These are phyloP conservation scores for Ambrosia trifida DNA, from an alignment of 129 eudicot species.

Conservation along the genomic window DNA sequence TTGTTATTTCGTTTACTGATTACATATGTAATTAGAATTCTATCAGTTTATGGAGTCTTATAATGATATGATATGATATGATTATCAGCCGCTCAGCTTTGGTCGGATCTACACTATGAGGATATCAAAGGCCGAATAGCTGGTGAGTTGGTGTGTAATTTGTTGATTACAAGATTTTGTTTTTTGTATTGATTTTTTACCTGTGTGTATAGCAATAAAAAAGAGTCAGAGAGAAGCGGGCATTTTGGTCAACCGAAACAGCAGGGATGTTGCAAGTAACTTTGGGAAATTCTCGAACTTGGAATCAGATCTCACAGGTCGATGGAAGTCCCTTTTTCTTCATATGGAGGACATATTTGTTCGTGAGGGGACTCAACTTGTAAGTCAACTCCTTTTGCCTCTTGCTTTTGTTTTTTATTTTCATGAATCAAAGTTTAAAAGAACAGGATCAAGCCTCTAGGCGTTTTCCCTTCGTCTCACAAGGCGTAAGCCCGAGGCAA, in stretches of 20 bases:
- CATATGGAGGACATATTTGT: slow-evolving; percentile 64
- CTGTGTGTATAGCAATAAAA: slow-evolving; percentile 44
- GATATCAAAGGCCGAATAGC: slow-evolving; percentile 87
- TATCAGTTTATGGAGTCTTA: background rate
- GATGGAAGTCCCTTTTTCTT: slow-evolving; percentile 82
- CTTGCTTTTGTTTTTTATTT: background rate
- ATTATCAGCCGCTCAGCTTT: slow-evolving; percentile 76
- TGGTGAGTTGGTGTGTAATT: slow-evolving; percentile 43
- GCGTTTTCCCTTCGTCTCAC: too few species aligned
- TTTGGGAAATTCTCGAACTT: slow-evolving; percentile 34
- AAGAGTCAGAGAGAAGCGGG: slow-evolving; percentile 92
- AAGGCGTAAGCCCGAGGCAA: too few species aligned
- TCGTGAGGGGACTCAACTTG: slow-evolving; percentile 77
- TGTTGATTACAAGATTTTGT: slow-evolving; percentile 8
- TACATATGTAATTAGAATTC: background rate
- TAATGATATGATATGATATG: slow-evolving; percentile 31
- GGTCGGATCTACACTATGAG: slow-evolving; percentile 90
- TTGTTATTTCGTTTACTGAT: background rate
- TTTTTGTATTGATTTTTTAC: background rate
- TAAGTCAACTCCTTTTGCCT: slow-evolving; percentile 40
- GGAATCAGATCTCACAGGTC: slow-evolving; percentile 62
- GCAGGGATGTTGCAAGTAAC: slow-evolving; percentile 40
- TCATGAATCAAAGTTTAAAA: background rate
- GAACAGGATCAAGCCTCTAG: too few species aligned
- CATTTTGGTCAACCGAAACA: slow-evolving; percentile 54